Conservation (phyloP, 1,284 basidiomycete species). For the Fomitopsis palustris region DNA sequence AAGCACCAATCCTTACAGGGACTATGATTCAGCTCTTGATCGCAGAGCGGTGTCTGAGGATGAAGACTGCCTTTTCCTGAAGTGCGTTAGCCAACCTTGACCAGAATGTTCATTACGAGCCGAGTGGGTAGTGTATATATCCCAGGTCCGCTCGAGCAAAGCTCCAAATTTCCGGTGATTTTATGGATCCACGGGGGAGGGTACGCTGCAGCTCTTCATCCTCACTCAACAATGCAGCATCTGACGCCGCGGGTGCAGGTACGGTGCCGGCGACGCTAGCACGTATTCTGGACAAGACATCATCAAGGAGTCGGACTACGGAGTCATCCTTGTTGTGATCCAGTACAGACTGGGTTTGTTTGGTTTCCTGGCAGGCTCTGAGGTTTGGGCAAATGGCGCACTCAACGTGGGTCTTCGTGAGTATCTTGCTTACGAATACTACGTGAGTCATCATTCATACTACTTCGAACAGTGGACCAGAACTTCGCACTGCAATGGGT, state of each 20-base stretch:
- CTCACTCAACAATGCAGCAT: too few relatives aligned
- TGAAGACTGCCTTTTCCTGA: not conserved
- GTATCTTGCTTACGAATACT: not conserved
- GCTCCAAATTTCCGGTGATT: not conserved
- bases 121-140: not conserved
- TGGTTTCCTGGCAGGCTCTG: not conserved
- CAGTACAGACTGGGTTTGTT: not conserved
- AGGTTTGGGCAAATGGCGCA: not conserved
- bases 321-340: not conserved
- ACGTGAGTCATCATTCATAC: not conserved
- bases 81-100: too few relatives aligned
- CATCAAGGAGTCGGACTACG: not conserved
- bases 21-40: not conserved
- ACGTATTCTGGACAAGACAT: not conserved
- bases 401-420: conserved; percentile 1
- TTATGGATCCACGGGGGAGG: not conserved
- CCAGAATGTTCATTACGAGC: too few relatives aligned
- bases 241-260: not conserved
- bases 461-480: not conserved
- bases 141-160: not conserved
- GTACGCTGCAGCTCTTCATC: not conserved
- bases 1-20: not conserved
- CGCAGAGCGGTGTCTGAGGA: not conserved
- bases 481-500: conserved; percentile 1
- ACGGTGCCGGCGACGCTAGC: not conserved